phyloP scores from a whole-genome alignment of 2,329 filamentous ascomycete species.

The Calonectria pseudoreteaudii region DNA sequence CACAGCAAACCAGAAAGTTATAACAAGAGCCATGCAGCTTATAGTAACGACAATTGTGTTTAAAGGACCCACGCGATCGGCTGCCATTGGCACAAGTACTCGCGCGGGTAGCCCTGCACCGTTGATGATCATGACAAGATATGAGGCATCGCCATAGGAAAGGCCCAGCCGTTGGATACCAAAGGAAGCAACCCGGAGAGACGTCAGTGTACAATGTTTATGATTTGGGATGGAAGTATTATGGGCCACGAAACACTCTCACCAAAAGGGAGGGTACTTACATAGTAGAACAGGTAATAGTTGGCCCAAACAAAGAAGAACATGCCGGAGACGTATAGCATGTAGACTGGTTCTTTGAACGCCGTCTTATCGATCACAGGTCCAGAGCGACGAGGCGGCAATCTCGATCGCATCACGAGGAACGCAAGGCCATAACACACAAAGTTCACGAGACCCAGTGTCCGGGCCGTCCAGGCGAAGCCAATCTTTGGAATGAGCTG shows the following conservation, averaged over 20 bases:
- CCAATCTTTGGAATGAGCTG: constrained; percentile 63
- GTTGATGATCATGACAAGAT: constrained; percentile 55
- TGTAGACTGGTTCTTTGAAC: constrained; percentile 49
- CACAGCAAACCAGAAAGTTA: constrained; percentile 52
- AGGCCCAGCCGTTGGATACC: constrained; percentile 48
- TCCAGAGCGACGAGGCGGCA: constrained; percentile 37
- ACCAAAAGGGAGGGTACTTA: constrained; percentile 26
- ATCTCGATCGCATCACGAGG: constrained; percentile 46
- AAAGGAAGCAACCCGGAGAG: constrained; percentile 37
- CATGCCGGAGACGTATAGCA: constrained; percentile 48
- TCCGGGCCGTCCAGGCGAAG: constrained; percentile 69
- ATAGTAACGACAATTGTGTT: constrained; percentile 48
- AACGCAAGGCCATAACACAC: constrained; percentile 74
- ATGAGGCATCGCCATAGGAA: constrained; percentile 47
- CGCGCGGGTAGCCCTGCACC: constrained; percentile 53
- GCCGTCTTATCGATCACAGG: constrained; percentile 48
- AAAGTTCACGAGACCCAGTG: constrained; percentile 76
- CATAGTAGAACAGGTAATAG: constrained; percentile 59
- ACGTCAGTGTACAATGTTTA: background rate
- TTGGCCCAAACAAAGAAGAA: constrained; percentile 56
- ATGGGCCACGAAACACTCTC: too few relatives aligned
- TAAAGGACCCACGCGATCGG: constrained; percentile 51
- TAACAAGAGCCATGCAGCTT: constrained; percentile 47
- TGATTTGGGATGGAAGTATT: background rate
- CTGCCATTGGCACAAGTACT: constrained; percentile 49